Base-by-base conservation (phyloP, 371 early-diverging fungal genomes). In the Mucor saturninus region DNA sequence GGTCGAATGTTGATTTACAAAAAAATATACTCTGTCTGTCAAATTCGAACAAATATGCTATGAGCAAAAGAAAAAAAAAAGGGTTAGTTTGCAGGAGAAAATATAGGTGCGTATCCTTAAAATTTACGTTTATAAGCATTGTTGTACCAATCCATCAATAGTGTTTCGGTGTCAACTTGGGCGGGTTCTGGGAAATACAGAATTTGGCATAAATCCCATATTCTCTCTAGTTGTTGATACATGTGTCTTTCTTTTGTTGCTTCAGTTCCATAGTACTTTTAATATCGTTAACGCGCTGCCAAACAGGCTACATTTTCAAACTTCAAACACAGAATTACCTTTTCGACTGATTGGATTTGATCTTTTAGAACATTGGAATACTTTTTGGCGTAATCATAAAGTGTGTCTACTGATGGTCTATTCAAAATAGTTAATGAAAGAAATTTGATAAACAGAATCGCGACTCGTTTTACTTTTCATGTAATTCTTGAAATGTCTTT, bases 91-190 rank as follows among this genome's bases (percentile, higher is more conserved):
- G 15, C 1, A 45, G 9, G 9, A 46, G 21, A 21, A 32, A 13
- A 3, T 15, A 39, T n/a, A 8, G 4, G 2, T 31, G 31, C 9
- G 2, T 37, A 31, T 32, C 5, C 3, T 29, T 10, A 31, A 43
- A 11, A n/a, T 31, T 49, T 67, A 67, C 67, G 45, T 56, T 56
- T 26, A 57, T 54, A 37, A 4, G 9, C 7, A 46, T 61, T 30
- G 38, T 56, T 56, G 43, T 56, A 55, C 67, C 67, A 67, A 2
- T 61, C 21, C 56, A 67, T 46, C 4, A 67, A 29, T 45, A 32
- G 45, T 46, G 21, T 13, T 26, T 35, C 7, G n/a, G 40, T 37
- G 38, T 53, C 37, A 28, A 15, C 15, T 38, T 49, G 6, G 1
- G 28, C 21, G 4, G 2, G 31, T 56, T 29, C 42, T 15, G 49